phyloP scores from a whole-genome alignment of 2,329 filamentous ascomycete genomes.

The Ustulina deusta region DNA sequence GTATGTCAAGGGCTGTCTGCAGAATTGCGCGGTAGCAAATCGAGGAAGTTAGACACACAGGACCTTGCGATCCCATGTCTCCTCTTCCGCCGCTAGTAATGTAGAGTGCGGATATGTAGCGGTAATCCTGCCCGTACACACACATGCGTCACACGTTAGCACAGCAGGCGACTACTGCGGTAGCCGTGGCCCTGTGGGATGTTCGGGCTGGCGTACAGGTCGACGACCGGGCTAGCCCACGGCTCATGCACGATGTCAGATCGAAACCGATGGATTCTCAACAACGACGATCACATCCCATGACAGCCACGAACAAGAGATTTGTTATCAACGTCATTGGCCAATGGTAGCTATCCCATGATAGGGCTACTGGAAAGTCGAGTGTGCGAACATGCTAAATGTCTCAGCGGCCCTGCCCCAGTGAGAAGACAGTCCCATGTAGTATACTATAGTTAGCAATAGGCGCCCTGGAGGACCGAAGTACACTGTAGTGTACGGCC shows the following conservation, averaged over 20 bases:
- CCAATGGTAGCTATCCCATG: background rate
- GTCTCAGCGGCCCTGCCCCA: slow-evolving; percentile 29
- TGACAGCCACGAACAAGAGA: slow-evolving; percentile 34
- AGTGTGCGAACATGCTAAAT: slow-evolving; percentile 33
- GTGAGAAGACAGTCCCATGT: background rate
- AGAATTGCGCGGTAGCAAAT: background rate
- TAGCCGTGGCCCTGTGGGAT: slow-evolving; percentile 36
- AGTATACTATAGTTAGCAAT: slow-evolving; percentile 9
- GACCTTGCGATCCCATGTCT: slow-evolving; percentile 35
- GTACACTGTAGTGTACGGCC: too few species aligned
- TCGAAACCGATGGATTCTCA: slow-evolving; percentile 46
- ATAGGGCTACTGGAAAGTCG: slow-evolving; percentile 1
- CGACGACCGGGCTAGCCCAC: slow-evolving; percentile 42
- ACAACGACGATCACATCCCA: slow-evolving; percentile 45
- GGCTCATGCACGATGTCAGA: slow-evolving; percentile 52
- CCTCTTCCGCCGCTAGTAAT: slow-evolving; percentile 50
- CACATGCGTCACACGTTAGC: slow-evolving; percentile 46
- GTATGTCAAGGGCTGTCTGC: slow-evolving; percentile 13
- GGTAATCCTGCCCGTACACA: slow-evolving; percentile 47
- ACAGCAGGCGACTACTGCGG: slow-evolving; percentile 43
- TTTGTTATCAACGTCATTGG: slow-evolving; percentile 29
- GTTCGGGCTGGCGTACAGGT: slow-evolving; percentile 43
- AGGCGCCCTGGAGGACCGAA: slow-evolving; percentile 1
- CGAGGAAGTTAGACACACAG: slow-evolving; percentile 8
- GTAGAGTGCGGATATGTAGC: slow-evolving; percentile 52